Evolutionary conservation across 2,329 filamentous ascomycete genomes (phyloP).

Genomic region (Cladosporium sphaerospermum): DNA sequence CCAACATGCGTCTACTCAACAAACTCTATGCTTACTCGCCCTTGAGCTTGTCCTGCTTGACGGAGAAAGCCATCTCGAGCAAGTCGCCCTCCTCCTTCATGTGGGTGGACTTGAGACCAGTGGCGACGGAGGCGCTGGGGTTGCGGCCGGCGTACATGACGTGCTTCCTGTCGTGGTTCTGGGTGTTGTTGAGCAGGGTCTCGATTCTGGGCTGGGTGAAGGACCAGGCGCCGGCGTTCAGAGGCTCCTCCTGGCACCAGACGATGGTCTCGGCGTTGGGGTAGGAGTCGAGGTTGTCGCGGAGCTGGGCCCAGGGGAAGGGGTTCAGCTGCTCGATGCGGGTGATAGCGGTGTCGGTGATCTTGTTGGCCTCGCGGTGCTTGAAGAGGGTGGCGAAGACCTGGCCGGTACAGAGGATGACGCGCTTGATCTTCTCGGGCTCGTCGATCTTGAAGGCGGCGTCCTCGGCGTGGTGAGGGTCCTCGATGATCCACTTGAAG

Average conservation of each 20-base stretch:
- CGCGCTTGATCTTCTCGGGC: conserved; percentile 82
- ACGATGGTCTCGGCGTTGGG: conserved; percentile 97
- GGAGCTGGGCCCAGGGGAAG: conserved; percentile 96
- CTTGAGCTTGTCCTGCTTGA: conserved; percentile 61
- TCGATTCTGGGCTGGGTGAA: conserved; percentile 97
- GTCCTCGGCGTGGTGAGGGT: conserved; percentile 72
- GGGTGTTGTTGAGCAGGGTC: conserved; percentile 86
- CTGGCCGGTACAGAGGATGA: conserved; percentile 91
- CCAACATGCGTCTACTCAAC: conserved; percentile 4
- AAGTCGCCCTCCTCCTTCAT: conserved; percentile 89
- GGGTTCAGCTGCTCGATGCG: conserved; percentile 97
- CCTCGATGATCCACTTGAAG: conserved; percentile 94
- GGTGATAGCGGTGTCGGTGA: conserved; percentile 88
- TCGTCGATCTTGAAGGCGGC: conserved; percentile 57
- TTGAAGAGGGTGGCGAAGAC: conserved; percentile 88
- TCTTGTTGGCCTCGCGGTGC: conserved; percentile 77
- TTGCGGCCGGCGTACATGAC: conserved; percentile 95
- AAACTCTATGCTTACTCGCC: conserved; percentile 44
- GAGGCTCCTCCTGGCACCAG: conserved; percentile 94
- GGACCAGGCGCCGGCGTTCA: conserved; percentile 95
- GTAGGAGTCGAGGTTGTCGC: conserved; percentile 94
- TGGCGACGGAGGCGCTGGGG: conserved; percentile 89
- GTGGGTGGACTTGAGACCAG: conserved; percentile 82
- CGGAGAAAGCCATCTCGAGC: conserved; percentile 57
- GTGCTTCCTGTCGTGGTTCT: conserved; percentile 88